Percentiles rank a stretch among this genome's conserved stretches.
Evolutionary conservation across 805 yeast species (phyloP).

Genomic region (Candida peoriensis): DNA sequence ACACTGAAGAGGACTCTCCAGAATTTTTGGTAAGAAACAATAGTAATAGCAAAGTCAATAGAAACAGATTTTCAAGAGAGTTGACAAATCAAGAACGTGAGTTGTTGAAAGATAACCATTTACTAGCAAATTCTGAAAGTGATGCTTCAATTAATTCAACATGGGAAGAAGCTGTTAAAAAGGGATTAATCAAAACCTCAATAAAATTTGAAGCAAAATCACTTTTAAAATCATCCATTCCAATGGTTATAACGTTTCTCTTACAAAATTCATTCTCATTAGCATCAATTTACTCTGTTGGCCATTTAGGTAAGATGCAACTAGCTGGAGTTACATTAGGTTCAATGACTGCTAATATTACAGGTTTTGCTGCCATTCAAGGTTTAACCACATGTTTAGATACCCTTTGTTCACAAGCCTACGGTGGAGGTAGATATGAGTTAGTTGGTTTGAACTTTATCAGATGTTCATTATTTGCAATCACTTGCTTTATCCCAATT

Average conservation of each 20-base stretch:
- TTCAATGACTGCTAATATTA: conserved; percentile 78
- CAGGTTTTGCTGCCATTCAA: conserved; percentile 69
- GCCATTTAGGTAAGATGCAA: conserved; percentile 73
- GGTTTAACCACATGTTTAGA: conserved; percentile 82
- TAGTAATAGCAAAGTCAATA: neutral
- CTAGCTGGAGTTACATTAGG: conserved; percentile 82
- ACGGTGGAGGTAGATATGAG: conserved; percentile 69
- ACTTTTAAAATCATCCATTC: conserved; percentile 17
- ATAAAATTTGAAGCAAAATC: conserved; percentile 16
- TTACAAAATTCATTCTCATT: conserved; percentile 24
- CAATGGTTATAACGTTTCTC: conserved; percentile 22
- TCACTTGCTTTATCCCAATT: conserved; percentile 22
- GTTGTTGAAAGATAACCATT: conserved; percentile 17
- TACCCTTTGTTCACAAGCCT: conserved; percentile 81
- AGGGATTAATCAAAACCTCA: conserved; percentile 20
- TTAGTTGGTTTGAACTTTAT: conserved; percentile 73
- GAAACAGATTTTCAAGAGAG: conserved; percentile 6
- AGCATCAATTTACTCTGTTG: conserved; percentile 42
- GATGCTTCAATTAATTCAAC: conserved; percentile 14
- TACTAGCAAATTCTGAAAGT: conserved; percentile 10
- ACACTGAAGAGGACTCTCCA: too few species aligned
- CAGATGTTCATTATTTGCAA: conserved; percentile 45
- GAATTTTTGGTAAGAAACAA: neutral
- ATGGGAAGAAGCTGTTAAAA: conserved; percentile 23
- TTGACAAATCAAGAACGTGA: conserved; percentile 20